Evolutionary conservation across 495 filamentous ascomycete species (phyloP).

Genomic region (Cudoniella acicularis): DNA sequence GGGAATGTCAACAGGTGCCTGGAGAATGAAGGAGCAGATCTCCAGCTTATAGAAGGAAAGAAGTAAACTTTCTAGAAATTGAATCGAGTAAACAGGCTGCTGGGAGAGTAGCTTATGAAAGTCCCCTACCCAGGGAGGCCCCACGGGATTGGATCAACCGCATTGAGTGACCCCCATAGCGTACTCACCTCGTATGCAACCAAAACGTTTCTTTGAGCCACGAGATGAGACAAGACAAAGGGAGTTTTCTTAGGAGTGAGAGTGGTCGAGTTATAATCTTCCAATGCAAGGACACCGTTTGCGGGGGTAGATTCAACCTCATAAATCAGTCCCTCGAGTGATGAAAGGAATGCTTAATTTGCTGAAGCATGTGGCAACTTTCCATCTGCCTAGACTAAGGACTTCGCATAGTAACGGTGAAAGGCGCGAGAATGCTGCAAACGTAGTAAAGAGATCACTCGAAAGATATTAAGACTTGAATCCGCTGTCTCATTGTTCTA

Average conservation of each 20-base stretch:
- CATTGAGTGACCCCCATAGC: background rate
- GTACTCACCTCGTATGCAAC: conserved; percentile 3
- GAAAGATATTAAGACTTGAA: background rate
- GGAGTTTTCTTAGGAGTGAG: background rate
- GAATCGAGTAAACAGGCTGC: background rate
- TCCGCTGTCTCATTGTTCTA: conserved; percentile 1
- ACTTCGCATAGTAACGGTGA: background rate
- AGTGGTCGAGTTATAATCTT: conserved; percentile 11
- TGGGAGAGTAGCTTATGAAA: background rate
- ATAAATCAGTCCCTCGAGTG: conserved; percentile 5
- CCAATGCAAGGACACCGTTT: conserved; percentile 18
- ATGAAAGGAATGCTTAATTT: conserved; percentile 23
- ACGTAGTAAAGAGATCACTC: background rate
- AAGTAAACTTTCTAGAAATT: background rate
- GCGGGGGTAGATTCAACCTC: background rate
- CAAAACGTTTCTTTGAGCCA: background rate
- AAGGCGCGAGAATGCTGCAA: conserved; percentile 2
- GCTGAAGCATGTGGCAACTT: conserved; percentile 14
- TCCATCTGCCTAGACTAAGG: background rate
- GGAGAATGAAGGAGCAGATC: conserved; percentile 28
- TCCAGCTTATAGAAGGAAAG: conserved; percentile 19
- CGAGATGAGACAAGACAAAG: conserved; percentile 9
- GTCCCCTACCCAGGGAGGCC: background rate
- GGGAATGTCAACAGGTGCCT: conserved; percentile 45
- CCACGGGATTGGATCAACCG: conserved; percentile 8